Evolutionary conservation across 495 filamentous ascomycete genomes (phyloP), one percentile per base, ranked within the genome.

Genomic region (Durotheca rogersii): DNA sequence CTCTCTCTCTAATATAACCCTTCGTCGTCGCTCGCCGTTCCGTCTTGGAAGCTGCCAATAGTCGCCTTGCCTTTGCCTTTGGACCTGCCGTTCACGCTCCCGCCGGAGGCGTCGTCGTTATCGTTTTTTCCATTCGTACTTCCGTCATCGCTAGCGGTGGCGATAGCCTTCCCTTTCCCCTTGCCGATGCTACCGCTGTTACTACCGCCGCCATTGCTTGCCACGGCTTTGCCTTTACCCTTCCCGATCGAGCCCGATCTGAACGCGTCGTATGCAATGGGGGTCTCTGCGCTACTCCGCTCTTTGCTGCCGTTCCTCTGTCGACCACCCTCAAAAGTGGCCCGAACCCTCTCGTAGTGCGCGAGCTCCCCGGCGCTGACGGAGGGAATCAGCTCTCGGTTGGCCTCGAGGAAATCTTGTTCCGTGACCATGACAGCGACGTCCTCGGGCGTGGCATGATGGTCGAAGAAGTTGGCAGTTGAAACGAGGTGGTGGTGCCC

Each of bases 391-490:
- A 98, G 78, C 66, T 98, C 94, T 25, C 70, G 69, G 46, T 89
- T 82, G 0, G 93, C 93, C 31, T 79, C 76, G 6, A 82, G 54
- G 66, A 98, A 98, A 67, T 98, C 93, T 23, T 86, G 78, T 61
- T 95, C 90, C 2, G 80, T 86, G 12, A 98, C 93, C 72, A 84
- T 82, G 57, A 97, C 90, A 11, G 81, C 78, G 1, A 89, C 81
- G 69, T 98, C 93, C 7, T 88, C 88, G 21, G 81, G 75, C 0
- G 78, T 88, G 16, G 93, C 89, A 39, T 88, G 72, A 66, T 96
- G 90, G 58, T 98, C 93, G 57, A 97, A 97, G 73, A 91, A 98
- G 67, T 89, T 89, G 11, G 91, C 92, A 3, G 90, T 91, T 10
- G 83, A 84, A 42, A 96, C 70, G n/a, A 56, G 62, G 11, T 57